These are phyloP conservation scores for Talaromyces albobiverticillius DNA, from an alignment of 2,329 filamentous ascomycete species.

Conservation along the genomic window DNA sequence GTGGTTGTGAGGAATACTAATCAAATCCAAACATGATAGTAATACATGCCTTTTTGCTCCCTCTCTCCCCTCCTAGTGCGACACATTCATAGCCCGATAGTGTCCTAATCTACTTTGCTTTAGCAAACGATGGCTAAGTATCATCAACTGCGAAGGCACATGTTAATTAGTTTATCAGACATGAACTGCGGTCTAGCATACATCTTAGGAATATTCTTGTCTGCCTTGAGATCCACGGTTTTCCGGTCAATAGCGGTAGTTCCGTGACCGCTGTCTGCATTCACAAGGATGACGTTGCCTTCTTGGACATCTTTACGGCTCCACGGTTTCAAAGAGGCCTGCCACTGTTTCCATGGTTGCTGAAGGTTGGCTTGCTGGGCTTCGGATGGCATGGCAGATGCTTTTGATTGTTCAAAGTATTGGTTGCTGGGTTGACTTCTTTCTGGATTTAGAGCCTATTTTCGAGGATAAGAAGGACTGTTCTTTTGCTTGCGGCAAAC, in stretches of 20 bases:
- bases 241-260: conserved; percentile 6
- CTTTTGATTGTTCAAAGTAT: too few relatives aligned
- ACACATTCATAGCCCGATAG: background rate
- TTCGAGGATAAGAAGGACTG: background rate
- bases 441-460: too few relatives aligned
- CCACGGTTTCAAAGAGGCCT: conserved; percentile 1
- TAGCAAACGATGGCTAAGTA: background rate
- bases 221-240: background rate
- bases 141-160: background rate
- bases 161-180: background rate
- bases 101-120: background rate
- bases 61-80: background rate
- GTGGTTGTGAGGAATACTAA: background rate
- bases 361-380: background rate
- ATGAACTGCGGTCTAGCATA: background rate
- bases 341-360: conserved; percentile 7
- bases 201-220: conserved; percentile 6
- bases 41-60: background rate
- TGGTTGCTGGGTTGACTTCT: too few relatives aligned
- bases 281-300: conserved; percentile 1
- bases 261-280: conserved; percentile 3
- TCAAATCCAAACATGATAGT: background rate
- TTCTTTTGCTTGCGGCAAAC: background rate
- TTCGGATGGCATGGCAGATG: background rate
- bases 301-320: conserved; percentile 3